phyloP scores from a whole-genome alignment of 805 yeast species.

The Candida odintsovae region DNA sequence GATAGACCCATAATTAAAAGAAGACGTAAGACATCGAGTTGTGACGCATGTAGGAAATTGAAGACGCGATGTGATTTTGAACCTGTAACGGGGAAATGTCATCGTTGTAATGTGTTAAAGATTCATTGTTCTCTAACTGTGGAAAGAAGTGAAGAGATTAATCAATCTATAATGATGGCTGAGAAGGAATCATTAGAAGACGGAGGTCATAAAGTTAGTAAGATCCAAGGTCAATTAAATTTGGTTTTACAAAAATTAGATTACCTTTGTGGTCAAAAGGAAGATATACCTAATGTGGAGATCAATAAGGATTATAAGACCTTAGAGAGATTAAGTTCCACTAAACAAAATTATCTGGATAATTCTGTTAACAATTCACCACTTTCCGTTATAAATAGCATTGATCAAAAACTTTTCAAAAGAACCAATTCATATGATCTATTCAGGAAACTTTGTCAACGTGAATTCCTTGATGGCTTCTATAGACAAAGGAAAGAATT shows the following conservation, averaged over 20 bases:
- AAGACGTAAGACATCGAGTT: slow-evolving; percentile 37
- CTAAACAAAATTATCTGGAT: slow-evolving; percentile 20
- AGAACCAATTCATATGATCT: slow-evolving; percentile 22
- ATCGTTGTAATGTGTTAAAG: slow-evolving; percentile 43
- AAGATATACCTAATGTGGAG: neutral
- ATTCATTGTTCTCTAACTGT: slow-evolving; percentile 42
- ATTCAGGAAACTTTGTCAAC: slow-evolving; percentile 30
- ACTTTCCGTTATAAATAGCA: slow-evolving; percentile 29
- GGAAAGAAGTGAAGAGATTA: slow-evolving; percentile 24
- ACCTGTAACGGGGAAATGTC: slow-evolving; percentile 38
- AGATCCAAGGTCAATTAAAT: slow-evolving; percentile 16
- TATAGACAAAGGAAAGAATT: slow-evolving; percentile 37
- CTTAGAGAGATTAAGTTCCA: slow-evolving; percentile 9
- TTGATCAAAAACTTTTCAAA: slow-evolving; percentile 35
- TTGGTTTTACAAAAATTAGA: slow-evolving; percentile 23
- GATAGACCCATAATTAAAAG: slow-evolving; percentile 21
- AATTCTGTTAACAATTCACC: slow-evolving; percentile 30
- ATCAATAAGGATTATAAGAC: slow-evolving; percentile 9
- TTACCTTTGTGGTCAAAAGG: neutral
- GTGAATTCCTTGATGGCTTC: slow-evolving; percentile 38
- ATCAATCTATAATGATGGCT: slow-evolving; percentile 10
- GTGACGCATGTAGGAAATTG: slow-evolving; percentile 46
- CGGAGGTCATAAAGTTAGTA: slow-evolving; percentile 5
- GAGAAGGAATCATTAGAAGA: slow-evolving; percentile 1
- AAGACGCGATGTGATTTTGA: slow-evolving; percentile 56